Percentiles rank a stretch among this genome's conserved stretches.
Conservation (phyloP, 192 early-diverging fungal species). For the Rhizophagus clarus region DNA sequence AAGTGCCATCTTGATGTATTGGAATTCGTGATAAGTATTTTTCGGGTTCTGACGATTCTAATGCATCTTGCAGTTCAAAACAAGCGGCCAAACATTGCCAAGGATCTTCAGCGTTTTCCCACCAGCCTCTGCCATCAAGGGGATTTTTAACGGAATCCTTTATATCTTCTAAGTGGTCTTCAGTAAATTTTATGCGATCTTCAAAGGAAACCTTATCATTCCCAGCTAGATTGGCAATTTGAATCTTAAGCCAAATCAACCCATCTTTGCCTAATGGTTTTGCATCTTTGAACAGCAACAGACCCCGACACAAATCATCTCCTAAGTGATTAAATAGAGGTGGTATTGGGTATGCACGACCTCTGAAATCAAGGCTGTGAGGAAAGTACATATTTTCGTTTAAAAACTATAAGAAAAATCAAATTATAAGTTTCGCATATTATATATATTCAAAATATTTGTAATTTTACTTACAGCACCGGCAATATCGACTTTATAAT, state of each 20-base stretch:
- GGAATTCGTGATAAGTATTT: conserved; percentile 75
- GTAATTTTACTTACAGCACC: conserved; percentile 63
- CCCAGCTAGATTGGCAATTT: conserved; percentile 89
- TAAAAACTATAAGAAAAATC: conserved; percentile 62
- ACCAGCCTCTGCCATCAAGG: conserved; percentile 78
- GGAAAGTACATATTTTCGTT: conserved; percentile 93
- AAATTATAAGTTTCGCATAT: background rate
- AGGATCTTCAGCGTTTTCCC: conserved; percentile 86
- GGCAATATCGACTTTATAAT: conserved; percentile 96
- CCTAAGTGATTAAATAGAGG: conserved; percentile 95
- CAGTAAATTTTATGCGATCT: conserved; percentile 75
- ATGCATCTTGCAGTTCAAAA: conserved; percentile 76
- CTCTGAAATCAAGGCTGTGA: conserved; percentile 97
- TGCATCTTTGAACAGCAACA: conserved; percentile 82
- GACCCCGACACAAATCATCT: conserved; percentile 92
- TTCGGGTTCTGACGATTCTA: conserved; percentile 71
- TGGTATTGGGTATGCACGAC: conserved; percentile 96
- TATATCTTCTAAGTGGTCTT: conserved; percentile 77
- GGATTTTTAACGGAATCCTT: conserved; percentile 84
- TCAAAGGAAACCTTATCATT: conserved; percentile 90
- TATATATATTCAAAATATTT: background rate
- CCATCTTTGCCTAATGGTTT: conserved; percentile 81
- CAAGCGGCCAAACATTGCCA: conserved; percentile 95
- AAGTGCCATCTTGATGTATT: conserved; percentile 97
- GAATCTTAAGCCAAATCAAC: conserved; percentile 92